These are phyloP conservation scores for Penicillium corylophilum DNA, from an alignment of 2,329 filamentous ascomycete genomes.

Conservation along the genomic window DNA sequence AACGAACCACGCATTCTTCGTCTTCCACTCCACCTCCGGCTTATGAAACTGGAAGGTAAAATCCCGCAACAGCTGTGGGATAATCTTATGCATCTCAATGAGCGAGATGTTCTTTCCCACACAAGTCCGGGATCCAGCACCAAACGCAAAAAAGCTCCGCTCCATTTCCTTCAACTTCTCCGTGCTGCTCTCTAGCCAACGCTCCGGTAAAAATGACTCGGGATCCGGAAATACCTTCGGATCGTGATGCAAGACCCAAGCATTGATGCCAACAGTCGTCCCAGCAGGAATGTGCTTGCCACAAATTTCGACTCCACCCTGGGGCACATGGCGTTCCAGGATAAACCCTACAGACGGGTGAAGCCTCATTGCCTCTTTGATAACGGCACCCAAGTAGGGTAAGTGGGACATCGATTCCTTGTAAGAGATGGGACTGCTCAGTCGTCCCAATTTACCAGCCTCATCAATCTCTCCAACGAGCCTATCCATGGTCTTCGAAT, in stretches of 20 bases:
- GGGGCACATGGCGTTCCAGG: constrained; percentile 37
- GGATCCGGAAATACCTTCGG: constrained; percentile 42
- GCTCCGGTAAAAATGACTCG: constrained; percentile 44
- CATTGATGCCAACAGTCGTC: constrained; percentile 46
- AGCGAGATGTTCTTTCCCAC: constrained; percentile 36
- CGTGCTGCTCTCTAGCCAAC: constrained; percentile 43
- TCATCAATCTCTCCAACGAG: too few species aligned
- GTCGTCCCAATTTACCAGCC: too few species aligned
- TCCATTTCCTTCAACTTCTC: constrained; percentile 32
- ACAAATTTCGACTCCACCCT: constrained; percentile 27
- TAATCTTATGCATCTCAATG: constrained; percentile 35
- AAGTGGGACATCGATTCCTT: constrained; percentile 29
- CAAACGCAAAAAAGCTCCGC: constrained; percentile 30
- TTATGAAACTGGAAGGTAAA: constrained; percentile 18
- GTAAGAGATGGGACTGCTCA: too few species aligned
- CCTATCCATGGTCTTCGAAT: too few species aligned
- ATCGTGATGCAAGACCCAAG: constrained; percentile 46
- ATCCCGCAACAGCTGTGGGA: constrained; percentile 27
- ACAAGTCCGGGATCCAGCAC: constrained; percentile 30
- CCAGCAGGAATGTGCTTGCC: constrained; percentile 37
- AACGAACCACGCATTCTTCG: constrained; percentile 20
- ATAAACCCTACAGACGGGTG: constrained; percentile 37
- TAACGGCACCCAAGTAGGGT: constrained; percentile 35
- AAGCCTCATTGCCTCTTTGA: constrained; percentile 41
- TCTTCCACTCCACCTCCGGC: constrained; percentile 13